These are phyloP conservation scores for Trypanosomatidae sp. DNA, from an alignment of 208 protist genomes.

Conservation along the genomic window DNA sequence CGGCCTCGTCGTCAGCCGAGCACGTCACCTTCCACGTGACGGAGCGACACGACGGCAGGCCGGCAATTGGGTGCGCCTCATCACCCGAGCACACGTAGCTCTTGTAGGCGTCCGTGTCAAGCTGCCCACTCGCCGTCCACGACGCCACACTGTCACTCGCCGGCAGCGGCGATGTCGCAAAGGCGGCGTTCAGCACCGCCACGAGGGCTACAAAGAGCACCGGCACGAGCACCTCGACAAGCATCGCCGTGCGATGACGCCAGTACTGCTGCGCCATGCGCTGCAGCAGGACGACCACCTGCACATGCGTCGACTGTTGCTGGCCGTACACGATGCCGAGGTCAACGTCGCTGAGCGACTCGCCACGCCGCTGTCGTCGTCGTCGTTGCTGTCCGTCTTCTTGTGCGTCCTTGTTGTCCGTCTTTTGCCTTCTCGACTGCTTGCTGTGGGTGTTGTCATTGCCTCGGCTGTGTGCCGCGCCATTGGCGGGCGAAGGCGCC, in stretches of 20 bases:
- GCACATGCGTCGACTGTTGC: neutral
- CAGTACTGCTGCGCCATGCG: slow-evolving; percentile 16
- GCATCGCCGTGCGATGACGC: slow-evolving; percentile 8
- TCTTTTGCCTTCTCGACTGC: too few species aligned
- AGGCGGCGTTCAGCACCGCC: slow-evolving; percentile 20
- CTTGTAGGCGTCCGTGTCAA: slow-evolving; percentile 11
- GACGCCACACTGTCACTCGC: neutral
- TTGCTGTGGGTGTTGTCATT: too few species aligned
- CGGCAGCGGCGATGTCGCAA: slow-evolving; percentile 9
- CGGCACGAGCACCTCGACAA: slow-evolving; percentile 23
- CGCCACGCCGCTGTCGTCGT: too few species aligned
- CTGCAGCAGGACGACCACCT: slow-evolving; percentile 20
- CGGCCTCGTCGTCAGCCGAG: slow-evolving; percentile 15
- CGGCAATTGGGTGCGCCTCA: slow-evolving; percentile 8
- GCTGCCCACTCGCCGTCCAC: neutral
- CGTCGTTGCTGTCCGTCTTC: too few species aligned
- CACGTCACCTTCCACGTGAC: neutral
- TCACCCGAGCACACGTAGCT: slow-evolving; percentile 14
- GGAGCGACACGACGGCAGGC: slow-evolving; percentile 8
- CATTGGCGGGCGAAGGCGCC: too few species aligned
- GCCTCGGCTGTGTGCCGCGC: too few species aligned
- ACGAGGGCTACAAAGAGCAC: slow-evolving; percentile 29
- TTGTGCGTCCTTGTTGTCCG: too few species aligned
- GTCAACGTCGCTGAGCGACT: neutral
- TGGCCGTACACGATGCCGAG: neutral